Evolutionary conservation across 805 yeast genomes (phyloP).

Genomic region (Candida taoyuanica): DNA sequence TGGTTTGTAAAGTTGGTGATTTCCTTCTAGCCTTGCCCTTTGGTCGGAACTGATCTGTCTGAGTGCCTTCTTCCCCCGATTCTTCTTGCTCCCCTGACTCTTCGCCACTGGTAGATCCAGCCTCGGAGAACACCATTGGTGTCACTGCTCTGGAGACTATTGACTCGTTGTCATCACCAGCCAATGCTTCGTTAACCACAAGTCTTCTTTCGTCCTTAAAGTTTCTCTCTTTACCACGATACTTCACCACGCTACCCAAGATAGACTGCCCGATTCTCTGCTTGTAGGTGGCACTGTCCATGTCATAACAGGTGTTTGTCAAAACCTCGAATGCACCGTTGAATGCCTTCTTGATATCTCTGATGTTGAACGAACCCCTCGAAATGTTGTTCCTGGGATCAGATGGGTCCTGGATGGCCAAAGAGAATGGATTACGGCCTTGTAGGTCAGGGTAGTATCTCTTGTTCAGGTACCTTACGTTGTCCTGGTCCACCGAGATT

Average conservation of each 20-base stretch:
- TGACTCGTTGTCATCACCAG: constrained; percentile 24
- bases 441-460: constrained; percentile 45
- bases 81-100: constrained; percentile 5
- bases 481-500: constrained; percentile 53
- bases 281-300: constrained; percentile 61
- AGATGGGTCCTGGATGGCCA: constrained; percentile 86
- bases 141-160: constrained; percentile 13
- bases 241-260: constrained; percentile 73
- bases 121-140: constrained; percentile 16
- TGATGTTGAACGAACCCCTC: constrained; percentile 75
- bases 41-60: background rate
- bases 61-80: background rate
- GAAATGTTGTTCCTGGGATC: constrained; percentile 81
- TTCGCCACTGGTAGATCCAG: constrained; percentile 14
- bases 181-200: constrained; percentile 56
- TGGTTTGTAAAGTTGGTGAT: no score
- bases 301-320: constrained; percentile 67
- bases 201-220: constrained; percentile 68
- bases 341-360: constrained; percentile 79
- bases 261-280: constrained; percentile 67
- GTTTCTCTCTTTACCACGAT: constrained; percentile 69
- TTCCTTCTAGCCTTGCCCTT: no score
- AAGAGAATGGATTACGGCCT: constrained; percentile 53
- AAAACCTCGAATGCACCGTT: constrained; percentile 82
- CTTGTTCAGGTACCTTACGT: constrained; percentile 58